Base-by-base conservation (phyloP, 163 green algal genomes). In the Dunaliella salina region DNA sequence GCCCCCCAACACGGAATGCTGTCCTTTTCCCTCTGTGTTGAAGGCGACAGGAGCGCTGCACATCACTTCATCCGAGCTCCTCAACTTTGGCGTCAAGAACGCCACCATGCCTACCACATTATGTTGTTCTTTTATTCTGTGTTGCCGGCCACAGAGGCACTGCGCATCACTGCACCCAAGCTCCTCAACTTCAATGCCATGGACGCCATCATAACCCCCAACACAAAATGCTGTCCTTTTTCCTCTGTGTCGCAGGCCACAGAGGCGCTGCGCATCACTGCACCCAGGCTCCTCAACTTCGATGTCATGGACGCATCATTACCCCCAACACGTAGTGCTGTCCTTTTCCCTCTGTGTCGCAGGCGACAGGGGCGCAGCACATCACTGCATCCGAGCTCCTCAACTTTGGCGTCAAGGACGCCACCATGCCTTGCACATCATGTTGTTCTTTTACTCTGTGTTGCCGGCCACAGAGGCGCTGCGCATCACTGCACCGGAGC, bases 81-180 rank as follows among this genome's bases (percentile, higher is more conserved):
- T 97, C 30, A 91, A 93, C 45, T 94, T 98, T 75, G 91, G 93
- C 17, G 92, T 99, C 1, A 98, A 98, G 92, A 96, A 99, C 86
- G 91, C 94, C 81, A 91, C 97, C 59, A 92, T 99, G 45, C 94
- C 94, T 13, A 96, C 98, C n/a, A n/a, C n/a, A n/a, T n/a, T n/a
- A n/a, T n/a, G n/a, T n/a, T n/a, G n/a, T n/a, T n/a, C n/a, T n/a
- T n/a, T n/a, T n/a, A n/a, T n/a, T n/a, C n/a, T n/a, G n/a, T n/a
- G n/a, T n/a, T n/a, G 57, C 57, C 15, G 57, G 57, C 57, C 57
- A 69, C 15, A 15, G 13, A 83, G 80, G 32, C 32, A 63, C 80
- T 83, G 24, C 15, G 80, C 20, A 33, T 3, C 35, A 30, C 20
- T 30, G 80, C 33, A 82, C 75, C 75, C 24, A 12, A 75, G 22